Evolutionary conservation across 805 yeast species (phyloP).

Genomic region (Ogataea methanolica): DNA sequence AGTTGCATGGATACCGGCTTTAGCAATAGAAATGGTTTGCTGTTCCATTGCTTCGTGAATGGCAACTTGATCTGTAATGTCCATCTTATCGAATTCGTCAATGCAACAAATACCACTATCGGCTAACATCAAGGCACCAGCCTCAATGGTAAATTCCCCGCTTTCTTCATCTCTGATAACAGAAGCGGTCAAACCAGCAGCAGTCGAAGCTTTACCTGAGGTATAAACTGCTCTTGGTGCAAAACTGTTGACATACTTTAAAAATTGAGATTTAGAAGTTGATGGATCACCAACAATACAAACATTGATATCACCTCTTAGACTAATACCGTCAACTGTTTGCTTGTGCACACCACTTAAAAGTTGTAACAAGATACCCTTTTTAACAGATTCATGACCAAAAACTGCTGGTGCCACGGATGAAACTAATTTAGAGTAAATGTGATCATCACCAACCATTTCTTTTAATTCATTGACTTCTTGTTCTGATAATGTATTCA

Average conservation of each 20-base stretch:
- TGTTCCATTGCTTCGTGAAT: constrained; percentile 99
- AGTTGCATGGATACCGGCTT: constrained; percentile 98
- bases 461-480: constrained; percentile 81
- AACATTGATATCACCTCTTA: constrained; percentile 94
- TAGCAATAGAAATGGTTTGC: constrained; percentile 96
- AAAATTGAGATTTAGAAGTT: constrained; percentile 92
- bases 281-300: constrained; percentile 98
- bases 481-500: constrained; percentile 70
- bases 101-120: constrained; percentile 98
- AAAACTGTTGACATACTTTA: constrained; percentile 87
- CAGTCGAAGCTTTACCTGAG: constrained; percentile 97
- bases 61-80: constrained; percentile 90
- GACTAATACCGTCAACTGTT: constrained; percentile 88
- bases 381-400: constrained; percentile 92
- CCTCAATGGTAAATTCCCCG: constrained; percentile 95
- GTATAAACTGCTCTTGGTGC: constrained; percentile 95
- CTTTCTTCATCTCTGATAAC: constrained; percentile 96
- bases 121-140: constrained; percentile 97
- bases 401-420: constrained; percentile 95
- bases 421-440: constrained; percentile 77
- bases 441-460: constrained; percentile 86
- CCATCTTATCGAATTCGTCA: constrained; percentile 99
- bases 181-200: constrained; percentile 98
- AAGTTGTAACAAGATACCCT: constrained; percentile 83
- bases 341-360: constrained; percentile 94